These are phyloP conservation scores for Schizochytrium sp. DNA, from an alignment of 108 stramenopile species.

Conservation along the genomic window DNA sequence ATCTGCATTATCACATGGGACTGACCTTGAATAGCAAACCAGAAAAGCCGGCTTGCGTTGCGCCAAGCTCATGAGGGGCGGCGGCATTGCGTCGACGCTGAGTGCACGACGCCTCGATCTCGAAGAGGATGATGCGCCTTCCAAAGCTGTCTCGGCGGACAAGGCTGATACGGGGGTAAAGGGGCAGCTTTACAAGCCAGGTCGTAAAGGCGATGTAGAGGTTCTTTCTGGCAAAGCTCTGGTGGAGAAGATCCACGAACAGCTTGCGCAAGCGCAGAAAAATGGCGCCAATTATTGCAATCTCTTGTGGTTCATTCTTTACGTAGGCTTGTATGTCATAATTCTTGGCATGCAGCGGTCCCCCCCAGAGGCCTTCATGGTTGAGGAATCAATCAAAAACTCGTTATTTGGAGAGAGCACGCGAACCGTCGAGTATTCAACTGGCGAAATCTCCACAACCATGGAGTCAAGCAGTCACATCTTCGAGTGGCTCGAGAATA, in stretches of 20 bases:
- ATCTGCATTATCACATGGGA: too few species aligned
- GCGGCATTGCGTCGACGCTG: too few species aligned
- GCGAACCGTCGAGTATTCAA: background rate
- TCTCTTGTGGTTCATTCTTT: background rate
- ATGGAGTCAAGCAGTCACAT: background rate
- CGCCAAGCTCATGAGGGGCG: too few species aligned
- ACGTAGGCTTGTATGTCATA: background rate
- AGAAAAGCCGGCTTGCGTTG: too few species aligned
- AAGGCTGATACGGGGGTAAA: too few species aligned
- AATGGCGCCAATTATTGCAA: slow-evolving; percentile 1
- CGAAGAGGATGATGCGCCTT: too few species aligned
- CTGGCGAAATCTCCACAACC: background rate
- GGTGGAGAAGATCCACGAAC: background rate
- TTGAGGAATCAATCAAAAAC: background rate
- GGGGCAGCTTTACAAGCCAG: too few species aligned
- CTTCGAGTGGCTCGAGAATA: background rate
- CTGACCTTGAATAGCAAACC: too few species aligned
- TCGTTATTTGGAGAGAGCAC: background rate
- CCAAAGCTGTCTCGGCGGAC: too few species aligned
- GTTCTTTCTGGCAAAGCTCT: background rate
- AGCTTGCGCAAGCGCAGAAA: background rate
- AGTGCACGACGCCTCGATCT: too few species aligned
- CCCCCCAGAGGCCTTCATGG: background rate
- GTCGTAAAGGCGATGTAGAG: background rate
- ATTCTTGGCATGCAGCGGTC: background rate